Conservation (phyloP, 352 stramenopile genomes). For the Albugo laibachii region DNA sequence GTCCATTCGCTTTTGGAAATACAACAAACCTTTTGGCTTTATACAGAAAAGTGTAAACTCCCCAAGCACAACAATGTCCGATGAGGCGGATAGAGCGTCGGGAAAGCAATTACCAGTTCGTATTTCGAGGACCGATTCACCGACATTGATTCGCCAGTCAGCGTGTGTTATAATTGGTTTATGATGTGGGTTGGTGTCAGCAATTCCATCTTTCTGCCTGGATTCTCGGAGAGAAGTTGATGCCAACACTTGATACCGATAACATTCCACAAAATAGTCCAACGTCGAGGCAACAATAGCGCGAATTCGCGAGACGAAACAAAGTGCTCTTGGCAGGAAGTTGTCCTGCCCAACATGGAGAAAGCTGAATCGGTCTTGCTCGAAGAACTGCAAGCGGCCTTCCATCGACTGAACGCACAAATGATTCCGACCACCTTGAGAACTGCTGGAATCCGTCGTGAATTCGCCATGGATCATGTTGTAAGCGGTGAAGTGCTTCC, state of each 20-base stretch:
- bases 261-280: slow-evolving; percentile 74
- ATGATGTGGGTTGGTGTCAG: slow-evolving; percentile 8
- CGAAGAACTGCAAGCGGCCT: slow-evolving; percentile 80
- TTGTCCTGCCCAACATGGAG: slow-evolving; percentile 60
- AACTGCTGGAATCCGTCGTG: slow-evolving; percentile 9
- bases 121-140: slow-evolving; percentile 39
- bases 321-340: slow-evolving; percentile 63
- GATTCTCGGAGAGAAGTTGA: slow-evolving; percentile 37
- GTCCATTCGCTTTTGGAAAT: slow-evolving; percentile 56
- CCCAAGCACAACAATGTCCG: slow-evolving; percentile 67
- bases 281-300: slow-evolving; percentile 62
- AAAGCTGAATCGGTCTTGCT: slow-evolving; percentile 81
- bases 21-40: slow-evolving; percentile 51
- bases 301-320: slow-evolving; percentile 62
- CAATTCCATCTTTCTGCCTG: slow-evolving; percentile 11
- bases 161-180: slow-evolving; percentile 18
- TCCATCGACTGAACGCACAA: slow-evolving; percentile 84
- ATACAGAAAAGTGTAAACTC: slow-evolving; percentile 70
- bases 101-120: slow-evolving; percentile 31
- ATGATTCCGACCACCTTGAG: slow-evolving; percentile 24
- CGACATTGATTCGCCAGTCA: slow-evolving; percentile 51
- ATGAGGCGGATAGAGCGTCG: slow-evolving; percentile 33
- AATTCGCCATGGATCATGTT: slow-evolving; percentile 79
- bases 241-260: slow-evolving; percentile 69
- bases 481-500: slow-evolving; percentile 81